Percentiles rank a stretch among this genome's conserved stretches.
phyloP scores from a whole-genome alignment of 2,329 filamentous ascomycete genomes.

The Aureobasidium namibiae region DNA sequence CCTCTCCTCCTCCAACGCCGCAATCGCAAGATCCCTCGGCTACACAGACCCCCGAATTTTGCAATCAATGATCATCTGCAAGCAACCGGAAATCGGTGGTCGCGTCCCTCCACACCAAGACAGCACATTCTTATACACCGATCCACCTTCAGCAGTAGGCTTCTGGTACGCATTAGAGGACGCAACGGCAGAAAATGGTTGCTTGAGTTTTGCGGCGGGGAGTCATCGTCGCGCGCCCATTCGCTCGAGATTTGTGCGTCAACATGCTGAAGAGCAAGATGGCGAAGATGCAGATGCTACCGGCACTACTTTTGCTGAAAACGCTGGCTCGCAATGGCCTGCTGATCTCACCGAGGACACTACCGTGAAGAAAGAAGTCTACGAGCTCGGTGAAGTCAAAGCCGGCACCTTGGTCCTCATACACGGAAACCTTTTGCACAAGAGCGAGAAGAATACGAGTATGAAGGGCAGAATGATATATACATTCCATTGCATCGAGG shows the following conservation, averaged over 20 bases:
- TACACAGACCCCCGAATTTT: conserved; percentile 70
- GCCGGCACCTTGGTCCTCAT: conserved; percentile 87
- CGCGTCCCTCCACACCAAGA: conserved; percentile 89
- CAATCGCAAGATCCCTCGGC: conserved; percentile 62
- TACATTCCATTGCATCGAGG: conserved; percentile 95
- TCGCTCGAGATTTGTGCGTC: conserved; percentile 59
- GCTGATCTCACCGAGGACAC: conserved; percentile 32
- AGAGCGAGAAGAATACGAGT: conserved; percentile 89
- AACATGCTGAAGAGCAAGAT: conserved; percentile 35
- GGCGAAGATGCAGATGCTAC: conserved; percentile 44
- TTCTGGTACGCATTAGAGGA: conserved; percentile 98
- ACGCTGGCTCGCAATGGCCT: conserved; percentile 50
- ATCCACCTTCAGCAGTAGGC: conserved; percentile 80
- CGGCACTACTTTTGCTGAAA: conserved; percentile 48
- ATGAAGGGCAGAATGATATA: conserved; percentile 86
- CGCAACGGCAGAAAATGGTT: conserved; percentile 77
- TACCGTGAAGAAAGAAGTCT: conserved; percentile 45
- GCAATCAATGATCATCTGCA: conserved; percentile 98
- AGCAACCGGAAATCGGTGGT: conserved; percentile 91
- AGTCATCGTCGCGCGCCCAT: conserved; percentile 70
- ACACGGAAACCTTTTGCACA: conserved; percentile 90
- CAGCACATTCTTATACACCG: conserved; percentile 83
- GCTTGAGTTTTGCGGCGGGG: conserved; percentile 75
- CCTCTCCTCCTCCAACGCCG: conserved; percentile 47
- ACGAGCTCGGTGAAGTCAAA: conserved; percentile 78